Base-by-base conservation (phyloP, 1,284 basidiomycete species). In the Papiliotrema nemorosa region DNA sequence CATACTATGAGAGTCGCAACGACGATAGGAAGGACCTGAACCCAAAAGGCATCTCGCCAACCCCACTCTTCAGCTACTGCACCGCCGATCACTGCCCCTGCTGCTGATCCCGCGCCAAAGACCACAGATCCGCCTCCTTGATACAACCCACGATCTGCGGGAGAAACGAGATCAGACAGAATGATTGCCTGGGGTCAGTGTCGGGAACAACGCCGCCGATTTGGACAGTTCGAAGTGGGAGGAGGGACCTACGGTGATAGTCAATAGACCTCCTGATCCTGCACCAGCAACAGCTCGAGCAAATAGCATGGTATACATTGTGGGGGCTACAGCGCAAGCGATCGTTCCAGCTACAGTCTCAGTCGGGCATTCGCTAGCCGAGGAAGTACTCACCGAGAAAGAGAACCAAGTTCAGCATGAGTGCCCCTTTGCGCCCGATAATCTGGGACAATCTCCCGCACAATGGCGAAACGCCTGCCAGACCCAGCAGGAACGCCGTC, bases 81-180 rank as follows among this genome's bases (percentile, higher is more conserved):
- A 0, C 75, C 75, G 1, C 75, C 75, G 6, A 76, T 51, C 2
- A 73, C 72, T 1, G 70, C 74, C 13, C 75, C 75, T 4, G 72
- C 54, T 1, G 68, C 73, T 16, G 60, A 56, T 0, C 75, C 74
- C 0, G 69, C 51, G 1, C 71, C 73, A 35, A 66, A 75, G 12
- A 73, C 58, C 26, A 58, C 54, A 34, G 60, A 58, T 9, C 40
- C 64, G 5, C 74, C 37, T 0, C 74, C 74, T 49, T 74, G 72
- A 33, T 69, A 64, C 16, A 75, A 56, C 5, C 72, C 74, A 7
- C 73, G 54, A n/a, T 70, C 63, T 29, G 64, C 56, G 9, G 70
- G 64, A 2, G 72, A 62, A 7, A 76, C 72, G 7, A 74, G 52
- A 39, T 75, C 69, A 9, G 62, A 63, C 41, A 73, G 64, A 18